These are phyloP conservation scores for Psilocybe subaeruginosa DNA, from an alignment of 768 basidiomycete species.

Conservation along the genomic window DNA sequence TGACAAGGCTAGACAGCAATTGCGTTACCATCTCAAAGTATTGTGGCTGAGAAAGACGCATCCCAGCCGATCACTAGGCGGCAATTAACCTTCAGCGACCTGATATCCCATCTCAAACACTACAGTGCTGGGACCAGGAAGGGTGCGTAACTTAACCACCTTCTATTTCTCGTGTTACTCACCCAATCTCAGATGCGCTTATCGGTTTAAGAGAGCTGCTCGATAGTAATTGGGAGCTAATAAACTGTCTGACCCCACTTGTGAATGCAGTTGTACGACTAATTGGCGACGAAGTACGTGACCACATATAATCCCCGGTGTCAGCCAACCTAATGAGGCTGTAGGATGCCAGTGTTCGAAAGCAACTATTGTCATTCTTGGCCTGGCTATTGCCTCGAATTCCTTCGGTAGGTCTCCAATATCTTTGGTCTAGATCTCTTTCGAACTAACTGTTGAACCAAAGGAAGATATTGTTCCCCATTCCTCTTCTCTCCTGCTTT, in stretches of 20 bases:
- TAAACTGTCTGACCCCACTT: conserved; percentile 55
- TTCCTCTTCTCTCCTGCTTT: conserved; percentile 75
- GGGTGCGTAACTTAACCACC: conserved; percentile 44
- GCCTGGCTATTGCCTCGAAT: conserved; percentile 73
- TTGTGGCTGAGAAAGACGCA: conserved; percentile 56
- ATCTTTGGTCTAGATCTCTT: not conserved
- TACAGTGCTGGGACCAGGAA: conserved; percentile 77
- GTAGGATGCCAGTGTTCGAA: conserved; percentile 83
- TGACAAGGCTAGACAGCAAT: conserved; percentile 63
- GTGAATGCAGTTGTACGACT: conserved; percentile 67
- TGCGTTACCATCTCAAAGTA: conserved; percentile 85
- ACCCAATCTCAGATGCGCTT: conserved; percentile 60
- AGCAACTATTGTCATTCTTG: conserved; percentile 67
- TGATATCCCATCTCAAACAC: conserved; percentile 81
- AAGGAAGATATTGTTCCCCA: conserved; percentile 80
- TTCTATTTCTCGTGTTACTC: not conserved
- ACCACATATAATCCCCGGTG: conserved; percentile 17
- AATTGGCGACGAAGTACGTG: conserved; percentile 77
- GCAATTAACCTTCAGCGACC: conserved; percentile 74
- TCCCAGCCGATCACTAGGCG: conserved; percentile 73
- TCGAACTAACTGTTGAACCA: not conserved
- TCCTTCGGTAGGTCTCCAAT: conserved; percentile 46
- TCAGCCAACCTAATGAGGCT: conserved; percentile 7
- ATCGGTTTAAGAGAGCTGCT: conserved; percentile 74
- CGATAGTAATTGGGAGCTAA: conserved; percentile 57